Percentiles rank a stretch among this genome's conserved stretches.
phyloP scores from a whole-genome alignment of 257 asterid genomes.

The Rubia yunnanensis region DNA sequence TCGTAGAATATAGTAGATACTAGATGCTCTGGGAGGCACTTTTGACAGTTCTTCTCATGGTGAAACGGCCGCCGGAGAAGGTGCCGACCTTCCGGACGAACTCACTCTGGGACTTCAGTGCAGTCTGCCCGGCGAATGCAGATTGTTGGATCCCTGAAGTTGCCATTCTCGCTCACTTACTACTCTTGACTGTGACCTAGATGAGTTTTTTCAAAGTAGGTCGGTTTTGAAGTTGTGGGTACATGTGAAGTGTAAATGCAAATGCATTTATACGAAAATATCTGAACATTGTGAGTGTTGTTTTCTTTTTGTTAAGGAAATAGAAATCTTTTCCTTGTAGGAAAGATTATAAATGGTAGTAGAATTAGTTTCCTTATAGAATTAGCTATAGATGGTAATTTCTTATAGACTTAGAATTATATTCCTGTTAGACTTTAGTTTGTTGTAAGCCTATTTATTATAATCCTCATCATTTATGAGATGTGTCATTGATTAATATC shows the following conservation, averaged over 20 bases:
- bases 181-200: not conserved
- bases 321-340: too few species aligned
- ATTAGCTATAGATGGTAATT: too few species aligned
- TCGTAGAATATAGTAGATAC: too few species aligned
- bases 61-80: conserved; percentile 49
- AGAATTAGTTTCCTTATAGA: too few species aligned
- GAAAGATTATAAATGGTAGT: too few species aligned
- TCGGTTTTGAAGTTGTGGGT: not conserved
- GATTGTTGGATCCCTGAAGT: conserved; percentile 64
- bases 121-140: conserved; percentile 62
- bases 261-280: conserved; percentile 12
- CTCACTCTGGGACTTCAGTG: conserved; percentile 59
- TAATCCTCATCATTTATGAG: too few species aligned
- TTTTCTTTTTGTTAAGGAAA: too few species aligned
- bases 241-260: not conserved
- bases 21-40: conserved; percentile 85
- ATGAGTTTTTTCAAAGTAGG: not conserved
- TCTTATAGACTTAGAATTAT: too few species aligned
- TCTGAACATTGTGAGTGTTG: not conserved
- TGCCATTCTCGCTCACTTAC: conserved; percentile 30
- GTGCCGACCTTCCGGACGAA: conserved; percentile 49
- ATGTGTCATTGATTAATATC: too few species aligned
- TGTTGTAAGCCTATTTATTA: too few species aligned
- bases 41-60: conserved; percentile 91
- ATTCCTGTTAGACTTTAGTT: too few species aligned